Evolutionary conservation across 208 protist genomes (phyloP).

Genomic region (Crithidia expoeki): DNA sequence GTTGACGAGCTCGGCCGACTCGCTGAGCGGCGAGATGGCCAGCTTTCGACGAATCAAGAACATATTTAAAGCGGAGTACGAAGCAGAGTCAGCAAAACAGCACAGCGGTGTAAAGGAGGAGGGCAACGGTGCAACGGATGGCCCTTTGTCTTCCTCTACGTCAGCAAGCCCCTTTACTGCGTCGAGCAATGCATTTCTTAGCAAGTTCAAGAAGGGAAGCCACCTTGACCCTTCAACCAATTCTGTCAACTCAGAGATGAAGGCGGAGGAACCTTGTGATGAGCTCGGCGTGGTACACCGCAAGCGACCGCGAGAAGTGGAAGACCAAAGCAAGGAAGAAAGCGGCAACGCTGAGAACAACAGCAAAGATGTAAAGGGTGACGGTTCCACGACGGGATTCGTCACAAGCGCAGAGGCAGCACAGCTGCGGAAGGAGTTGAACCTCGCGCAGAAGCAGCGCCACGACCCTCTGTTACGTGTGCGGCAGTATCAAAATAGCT

Average conservation of each 20-base stretch:
- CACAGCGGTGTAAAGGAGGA: constrained; percentile 2
- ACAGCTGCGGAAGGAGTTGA: constrained; percentile 63
- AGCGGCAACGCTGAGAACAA: neutral
- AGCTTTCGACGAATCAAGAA: constrained; percentile 58
- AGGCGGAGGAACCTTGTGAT: neutral
- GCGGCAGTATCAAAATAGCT: constrained; percentile 61
- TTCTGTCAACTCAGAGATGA: constrained; percentile 3
- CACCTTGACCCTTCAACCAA: neutral
- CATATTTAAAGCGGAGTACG: constrained; percentile 73
- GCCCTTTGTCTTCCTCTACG: neutral
- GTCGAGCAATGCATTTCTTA: constrained; percentile 23
- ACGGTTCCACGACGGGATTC: constrained; percentile 46
- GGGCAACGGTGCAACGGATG: neutral
- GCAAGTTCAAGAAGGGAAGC: constrained; percentile 42
- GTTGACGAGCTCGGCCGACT: constrained; percentile 31
- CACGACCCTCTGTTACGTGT: constrained; percentile 72
- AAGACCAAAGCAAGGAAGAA: neutral
- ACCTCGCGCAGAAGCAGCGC: constrained; percentile 66
- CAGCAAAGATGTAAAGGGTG: neutral
- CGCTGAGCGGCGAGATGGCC: constrained; percentile 38
- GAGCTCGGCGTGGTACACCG: neutral
- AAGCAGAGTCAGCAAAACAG: constrained; percentile 15
- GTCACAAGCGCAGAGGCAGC: constrained; percentile 58
- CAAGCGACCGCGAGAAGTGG: constrained; percentile 29
- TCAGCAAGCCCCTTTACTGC: neutral